A percentile compares a stretch with the other conserved stretches of the same genome.
Conservation (phyloP, 495 filamentous ascomycete genomes). For the Aspergillus cristatus region DNA sequence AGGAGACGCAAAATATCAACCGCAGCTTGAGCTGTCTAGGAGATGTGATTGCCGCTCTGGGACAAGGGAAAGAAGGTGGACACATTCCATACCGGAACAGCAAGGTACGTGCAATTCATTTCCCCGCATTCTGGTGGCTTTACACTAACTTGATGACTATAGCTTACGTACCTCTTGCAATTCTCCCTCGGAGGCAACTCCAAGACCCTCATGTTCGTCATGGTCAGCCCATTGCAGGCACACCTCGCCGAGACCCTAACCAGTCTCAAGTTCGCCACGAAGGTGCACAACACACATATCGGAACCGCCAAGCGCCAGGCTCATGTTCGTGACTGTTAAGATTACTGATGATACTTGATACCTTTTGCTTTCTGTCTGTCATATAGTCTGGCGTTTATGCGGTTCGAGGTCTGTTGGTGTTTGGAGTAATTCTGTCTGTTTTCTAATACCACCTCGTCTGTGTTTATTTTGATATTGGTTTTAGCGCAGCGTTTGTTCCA, state of each 20-base stretch:
- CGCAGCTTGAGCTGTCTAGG: conserved; percentile 83
- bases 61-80: conserved; percentile 71
- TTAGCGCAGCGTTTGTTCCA: no score
- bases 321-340: conserved; percentile 46
- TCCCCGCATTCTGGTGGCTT: background rate
- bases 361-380: conserved; percentile 13
- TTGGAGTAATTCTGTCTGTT: conserved; percentile 11
- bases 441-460: no score
- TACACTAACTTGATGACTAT: conserved; percentile 8
- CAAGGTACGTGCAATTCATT: conserved; percentile 49
- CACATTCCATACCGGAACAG: conserved; percentile 94
- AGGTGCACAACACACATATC: conserved; percentile 87
- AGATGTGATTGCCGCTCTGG: conserved; percentile 87
- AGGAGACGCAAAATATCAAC: conserved; percentile 97
- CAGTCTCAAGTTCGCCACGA: conserved; percentile 92
- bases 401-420: conserved; percentile 19
- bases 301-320: conserved; percentile 73
- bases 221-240: conserved; percentile 86
- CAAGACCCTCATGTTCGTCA: conserved; percentile 98
- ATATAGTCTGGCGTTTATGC: conserved; percentile 5
- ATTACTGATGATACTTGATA: no score
- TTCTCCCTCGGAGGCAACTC: conserved; percentile 91
- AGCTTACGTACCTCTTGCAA: conserved; percentile 93
- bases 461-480: no score
- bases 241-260: conserved; percentile 91